Base-by-base conservation (phyloP, 1,139 yeast genomes). In the Hyphopichia pseudoburtonii region DNA sequence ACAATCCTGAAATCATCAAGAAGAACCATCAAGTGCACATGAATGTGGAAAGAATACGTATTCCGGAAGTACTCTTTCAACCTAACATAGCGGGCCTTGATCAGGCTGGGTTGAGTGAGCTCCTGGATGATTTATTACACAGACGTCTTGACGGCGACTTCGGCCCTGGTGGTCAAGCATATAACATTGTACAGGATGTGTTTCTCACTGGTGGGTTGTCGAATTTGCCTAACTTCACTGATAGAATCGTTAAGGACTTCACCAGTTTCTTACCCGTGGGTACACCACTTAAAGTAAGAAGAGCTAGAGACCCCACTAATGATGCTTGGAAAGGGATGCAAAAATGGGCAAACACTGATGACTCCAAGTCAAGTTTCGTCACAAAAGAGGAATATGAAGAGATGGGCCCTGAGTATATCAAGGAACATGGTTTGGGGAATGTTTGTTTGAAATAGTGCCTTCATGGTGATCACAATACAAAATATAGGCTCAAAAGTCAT, bases 311-410 rank as follows among this genome's bases (percentile, higher is more conserved):
- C 53, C 89, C 96, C 2, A 50, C 78, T 2, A 55, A 76, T 30
- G 98, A 92, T 60, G 80, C 97, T 1, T 94, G 98, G 98, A 80
- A 73, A 47, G 98, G 98, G 17, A 90, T 94, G 95, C 82, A 87
- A 17, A 76, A 77, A 50, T 86, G 96, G 86, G 71, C 94, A 2
- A 53, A 56, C 3, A 64, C 73, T 21, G 66, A 62, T 2, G 80
- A 76, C 17, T 72, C 78, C 28, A 55, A 68, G 31, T 50, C 62
- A 2, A 66, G 80, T 25, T 78, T 75, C 43, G 71, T 92, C 15
- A 76, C 90, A 0, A 75, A 73, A 48, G 65, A 72, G 35, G 96
- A 90, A 47, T 94, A 88, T 55, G 83, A 83, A 31, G 98, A 94
- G 56, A 79, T 76, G 70, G 99, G 98, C 0, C 71, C 87, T 1